Evolutionary conservation across 352 stramenopile genomes (phyloP).

Genomic region (Elongisporangium undulatum): DNA sequence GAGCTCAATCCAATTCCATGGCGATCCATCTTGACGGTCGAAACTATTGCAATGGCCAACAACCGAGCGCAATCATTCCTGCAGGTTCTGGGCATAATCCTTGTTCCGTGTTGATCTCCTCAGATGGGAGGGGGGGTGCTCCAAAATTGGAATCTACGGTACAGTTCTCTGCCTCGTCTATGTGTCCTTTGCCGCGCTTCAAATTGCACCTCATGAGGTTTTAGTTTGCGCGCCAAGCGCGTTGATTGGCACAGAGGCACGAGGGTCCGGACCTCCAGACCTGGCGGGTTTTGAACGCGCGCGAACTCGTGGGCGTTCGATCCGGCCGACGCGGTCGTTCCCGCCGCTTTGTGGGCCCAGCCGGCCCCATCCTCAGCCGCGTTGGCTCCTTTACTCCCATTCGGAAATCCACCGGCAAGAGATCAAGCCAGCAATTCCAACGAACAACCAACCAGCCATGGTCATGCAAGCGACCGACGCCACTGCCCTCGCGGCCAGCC

Average conservation of each 20-base stretch:
- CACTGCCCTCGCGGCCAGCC: neutral
- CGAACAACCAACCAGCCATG: neutral
- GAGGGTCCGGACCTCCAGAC: neutral
- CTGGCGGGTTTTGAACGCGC: neutral
- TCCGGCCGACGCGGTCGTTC: neutral
- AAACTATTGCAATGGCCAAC: too few species aligned
- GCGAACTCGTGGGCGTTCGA: neutral
- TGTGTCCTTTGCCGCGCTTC: neutral
- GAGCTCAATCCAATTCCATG: too few species aligned
- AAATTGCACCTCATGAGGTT: neutral
- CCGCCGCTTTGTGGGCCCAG: neutral
- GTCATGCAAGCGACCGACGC: neutral
- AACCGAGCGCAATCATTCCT: neutral
- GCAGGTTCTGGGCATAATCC: too few species aligned
- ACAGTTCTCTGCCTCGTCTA: neutral
- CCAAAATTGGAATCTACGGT: too few species aligned
- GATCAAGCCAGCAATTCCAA: neutral
- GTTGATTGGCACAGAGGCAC: slow-evolving; percentile 13
- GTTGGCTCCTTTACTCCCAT: too few species aligned
- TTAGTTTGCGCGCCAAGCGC: slow-evolving; percentile 13
- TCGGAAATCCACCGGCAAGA: neutral
- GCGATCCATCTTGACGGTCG: too few species aligned
- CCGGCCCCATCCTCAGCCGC: neutral
- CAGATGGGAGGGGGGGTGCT: too few species aligned
- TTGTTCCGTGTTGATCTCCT: too few species aligned